Percentiles rank a stretch among this genome's conserved stretches.
Evolutionary conservation across 2,329 filamentous ascomycete species (phyloP).

Genomic region (Fusarium dimerum): DNA sequence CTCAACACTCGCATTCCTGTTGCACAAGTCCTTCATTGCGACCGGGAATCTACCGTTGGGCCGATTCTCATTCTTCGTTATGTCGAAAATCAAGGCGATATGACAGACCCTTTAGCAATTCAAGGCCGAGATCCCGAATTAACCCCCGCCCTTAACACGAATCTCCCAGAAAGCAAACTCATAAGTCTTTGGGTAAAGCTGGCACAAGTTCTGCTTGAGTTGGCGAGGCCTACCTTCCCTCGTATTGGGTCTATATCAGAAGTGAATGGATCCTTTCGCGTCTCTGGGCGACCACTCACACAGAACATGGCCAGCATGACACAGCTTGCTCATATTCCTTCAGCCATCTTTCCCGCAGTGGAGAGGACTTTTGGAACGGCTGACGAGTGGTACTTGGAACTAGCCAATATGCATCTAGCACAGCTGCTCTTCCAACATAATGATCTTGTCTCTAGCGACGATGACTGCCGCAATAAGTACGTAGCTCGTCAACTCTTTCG

Average conservation of each 20-base stretch:
- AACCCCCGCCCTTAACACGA: constrained; percentile 1
- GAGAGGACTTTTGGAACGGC: constrained; percentile 25
- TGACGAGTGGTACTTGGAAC: constrained; percentile 39
- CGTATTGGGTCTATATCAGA: constrained; percentile 42
- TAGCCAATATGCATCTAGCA: constrained; percentile 44
- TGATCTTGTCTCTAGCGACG: constrained; percentile 35
- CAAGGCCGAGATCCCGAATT: not conserved
- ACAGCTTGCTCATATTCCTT: constrained; percentile 27
- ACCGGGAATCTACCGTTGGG: constrained; percentile 21
- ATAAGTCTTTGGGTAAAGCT: constrained; percentile 37
- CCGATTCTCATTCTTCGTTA: constrained; percentile 33
- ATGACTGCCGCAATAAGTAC: constrained; percentile 45
- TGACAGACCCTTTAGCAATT: constrained; percentile 12
- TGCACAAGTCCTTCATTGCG: no score
- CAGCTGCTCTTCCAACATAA: constrained; percentile 44
- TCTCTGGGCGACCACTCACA: constrained; percentile 38
- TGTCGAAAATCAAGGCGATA: constrained; percentile 22
- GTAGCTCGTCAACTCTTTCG: constrained; percentile 44
- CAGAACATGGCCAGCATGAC: constrained; percentile 45
- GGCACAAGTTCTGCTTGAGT: constrained; percentile 41
- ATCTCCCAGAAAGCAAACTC: constrained; percentile 34
- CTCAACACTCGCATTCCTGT: no score
- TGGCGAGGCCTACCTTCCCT: constrained; percentile 35
- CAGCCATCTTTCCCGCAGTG: constrained; percentile 18
- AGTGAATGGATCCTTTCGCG: constrained; percentile 25